Evolutionary conservation across 106 monocot genomes (phyloP).

Genomic region (Platanthera zijinensis): DNA sequence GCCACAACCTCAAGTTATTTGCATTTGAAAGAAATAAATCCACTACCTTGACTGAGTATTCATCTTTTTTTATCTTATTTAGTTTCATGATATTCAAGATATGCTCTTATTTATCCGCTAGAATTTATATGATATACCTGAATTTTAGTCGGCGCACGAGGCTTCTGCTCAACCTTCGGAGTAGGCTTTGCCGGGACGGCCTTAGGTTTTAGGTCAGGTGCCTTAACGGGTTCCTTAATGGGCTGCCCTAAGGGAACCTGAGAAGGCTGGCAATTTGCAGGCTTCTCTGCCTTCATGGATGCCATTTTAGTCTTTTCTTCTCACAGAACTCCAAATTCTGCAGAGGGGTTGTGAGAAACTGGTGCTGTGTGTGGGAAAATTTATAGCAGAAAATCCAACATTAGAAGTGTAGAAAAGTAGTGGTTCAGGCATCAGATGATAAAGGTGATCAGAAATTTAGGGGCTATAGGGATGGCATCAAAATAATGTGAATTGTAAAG

Average conservation of each 20-base stretch:
- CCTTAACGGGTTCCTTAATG: background rate
- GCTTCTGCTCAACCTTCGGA: background rate
- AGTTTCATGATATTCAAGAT: background rate
- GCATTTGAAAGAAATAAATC: background rate
- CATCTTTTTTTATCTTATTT: background rate
- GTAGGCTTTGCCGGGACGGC: background rate
- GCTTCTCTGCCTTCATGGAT: constrained; percentile 2
- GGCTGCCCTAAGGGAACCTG: background rate
- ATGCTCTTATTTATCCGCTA: background rate
- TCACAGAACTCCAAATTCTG: background rate
- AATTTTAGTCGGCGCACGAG: constrained; percentile 1
- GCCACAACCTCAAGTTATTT: background rate
- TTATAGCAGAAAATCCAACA: background rate
- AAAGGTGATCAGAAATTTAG: background rate
- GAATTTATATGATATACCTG: background rate
- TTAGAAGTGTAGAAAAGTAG: background rate
- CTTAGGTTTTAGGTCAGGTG: background rate
- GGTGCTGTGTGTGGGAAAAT: background rate
- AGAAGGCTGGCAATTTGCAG: background rate
- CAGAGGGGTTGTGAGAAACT: background rate
- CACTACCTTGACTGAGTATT: background rate
- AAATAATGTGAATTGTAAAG: background rate
- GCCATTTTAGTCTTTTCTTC: background rate
- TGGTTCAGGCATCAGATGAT: background rate
- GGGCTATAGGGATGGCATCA: background rate